Evolutionary conservation across 140 eudicot genomes (phyloP).

Genomic region (Oenanthe javanica): DNA sequence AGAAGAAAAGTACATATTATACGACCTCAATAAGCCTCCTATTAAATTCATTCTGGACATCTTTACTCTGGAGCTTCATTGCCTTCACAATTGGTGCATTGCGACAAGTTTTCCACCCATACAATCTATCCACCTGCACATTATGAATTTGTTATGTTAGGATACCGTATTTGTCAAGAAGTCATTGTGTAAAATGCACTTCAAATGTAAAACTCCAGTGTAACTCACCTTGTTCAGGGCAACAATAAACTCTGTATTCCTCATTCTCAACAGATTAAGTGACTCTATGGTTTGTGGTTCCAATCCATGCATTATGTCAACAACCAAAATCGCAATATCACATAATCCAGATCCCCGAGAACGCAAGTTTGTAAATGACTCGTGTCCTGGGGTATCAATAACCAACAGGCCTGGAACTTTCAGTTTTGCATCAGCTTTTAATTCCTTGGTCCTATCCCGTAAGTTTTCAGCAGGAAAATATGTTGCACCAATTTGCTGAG

Average conservation of each 20-base stretch:
- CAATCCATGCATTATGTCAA: conserved; percentile 92
- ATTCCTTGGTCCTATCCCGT: conserved; percentile 84
- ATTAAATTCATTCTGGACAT: conserved; percentile 57
- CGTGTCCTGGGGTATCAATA: conserved; percentile 96
- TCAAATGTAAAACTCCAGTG: conserved; percentile 4
- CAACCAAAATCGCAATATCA: conserved; percentile 87
- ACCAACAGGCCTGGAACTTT: conserved; percentile 89
- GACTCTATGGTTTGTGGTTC: conserved; percentile 95
- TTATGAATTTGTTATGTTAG: not conserved
- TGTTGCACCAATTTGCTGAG: conserved; percentile 95
- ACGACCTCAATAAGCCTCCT: conserved; percentile 56
- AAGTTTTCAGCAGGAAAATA: conserved; percentile 89
- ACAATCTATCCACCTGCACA: conserved; percentile 73
- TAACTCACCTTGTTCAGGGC: conserved; percentile 71
- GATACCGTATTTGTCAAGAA: not conserved
- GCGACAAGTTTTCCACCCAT: conserved; percentile 77
- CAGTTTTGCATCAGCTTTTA: conserved; percentile 85
- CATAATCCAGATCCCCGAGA: conserved; percentile 96
- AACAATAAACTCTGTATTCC: conserved; percentile 78
- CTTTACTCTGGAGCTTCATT: conserved; percentile 68
- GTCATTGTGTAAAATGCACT: not conserved
- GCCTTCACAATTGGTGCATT: conserved; percentile 86
- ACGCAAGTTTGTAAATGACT: conserved; percentile 75
- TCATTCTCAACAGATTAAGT: conserved; percentile 71
- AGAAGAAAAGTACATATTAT: not conserved